These are phyloP conservation scores for Trichophaea hybrida DNA, from an alignment of 2,329 filamentous ascomycete species.

Conservation along the genomic window DNA sequence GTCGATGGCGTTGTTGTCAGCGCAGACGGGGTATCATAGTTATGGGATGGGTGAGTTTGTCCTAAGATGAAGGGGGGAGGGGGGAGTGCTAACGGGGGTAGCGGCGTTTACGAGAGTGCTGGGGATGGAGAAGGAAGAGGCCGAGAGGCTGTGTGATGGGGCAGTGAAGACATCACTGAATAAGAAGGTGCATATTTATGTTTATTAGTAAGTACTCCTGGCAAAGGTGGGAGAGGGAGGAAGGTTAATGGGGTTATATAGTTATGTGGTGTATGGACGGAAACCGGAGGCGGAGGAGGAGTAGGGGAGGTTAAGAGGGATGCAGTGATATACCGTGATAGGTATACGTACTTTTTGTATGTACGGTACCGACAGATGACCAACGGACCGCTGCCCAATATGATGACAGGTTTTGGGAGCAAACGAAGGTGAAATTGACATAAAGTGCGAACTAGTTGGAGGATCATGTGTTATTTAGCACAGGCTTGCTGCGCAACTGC, in stretches of 20 bases:
- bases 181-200: neutral
- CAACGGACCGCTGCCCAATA: too few species aligned
- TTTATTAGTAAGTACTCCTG: neutral
- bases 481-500: too few species aligned
- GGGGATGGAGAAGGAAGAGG: neutral
- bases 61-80: neutral
- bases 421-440: too few species aligned
- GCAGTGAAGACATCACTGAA: neutral
- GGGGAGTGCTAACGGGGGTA: neutral
- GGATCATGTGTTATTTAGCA: too few species aligned
- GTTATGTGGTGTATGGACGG: neutral
- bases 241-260: neutral
- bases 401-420: too few species aligned
- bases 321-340: too few species aligned
- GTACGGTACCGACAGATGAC: too few species aligned
- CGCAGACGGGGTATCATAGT: too few species aligned
- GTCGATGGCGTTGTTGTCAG: too few species aligned
- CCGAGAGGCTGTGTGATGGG: neutral
- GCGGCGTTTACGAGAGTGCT: neutral
- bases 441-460: too few species aligned
- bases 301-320: neutral
- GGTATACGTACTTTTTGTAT: too few species aligned
- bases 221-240: neutral
- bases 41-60: too few species aligned
- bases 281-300: neutral